Percentiles rank a stretch among this genome's conserved stretches.
phyloP scores from a whole-genome alignment of 345 rosid species.

The Kandelia obovata region DNA sequence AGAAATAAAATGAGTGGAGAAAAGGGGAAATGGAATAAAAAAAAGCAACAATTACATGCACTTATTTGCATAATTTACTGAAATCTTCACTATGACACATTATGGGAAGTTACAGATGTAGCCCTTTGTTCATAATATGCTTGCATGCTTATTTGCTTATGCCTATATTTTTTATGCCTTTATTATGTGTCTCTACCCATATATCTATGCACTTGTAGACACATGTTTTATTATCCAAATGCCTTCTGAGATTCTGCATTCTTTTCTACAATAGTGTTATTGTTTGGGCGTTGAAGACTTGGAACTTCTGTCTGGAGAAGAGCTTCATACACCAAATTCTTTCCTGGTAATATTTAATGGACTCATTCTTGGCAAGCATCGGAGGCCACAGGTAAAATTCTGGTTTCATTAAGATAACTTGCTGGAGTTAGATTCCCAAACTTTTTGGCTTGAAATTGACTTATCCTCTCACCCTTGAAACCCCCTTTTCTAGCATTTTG shows the following conservation, averaged over 20 bases:
- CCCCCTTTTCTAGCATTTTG: conserved; percentile 54
- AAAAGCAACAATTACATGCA: neutral
- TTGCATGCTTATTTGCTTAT: no score
- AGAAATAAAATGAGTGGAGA: neutral
- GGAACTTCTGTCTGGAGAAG: conserved; percentile 78
- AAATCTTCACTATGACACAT: no score
- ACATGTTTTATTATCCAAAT: neutral
- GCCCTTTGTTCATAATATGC: no score
- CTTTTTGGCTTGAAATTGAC: neutral
- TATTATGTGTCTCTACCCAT: no score
- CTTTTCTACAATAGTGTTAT: conserved; percentile 58
- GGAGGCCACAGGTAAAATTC: conserved; percentile 73
- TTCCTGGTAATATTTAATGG: conserved; percentile 81
- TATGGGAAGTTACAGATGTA: no score
- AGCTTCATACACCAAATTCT: conserved; percentile 81
- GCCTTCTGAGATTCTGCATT: neutral
- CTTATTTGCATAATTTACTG: neutral
- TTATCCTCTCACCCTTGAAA: conserved; percentile 10
- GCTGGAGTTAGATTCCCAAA: neutral
- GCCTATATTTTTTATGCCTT: no score
- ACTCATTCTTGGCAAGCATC: conserved; percentile 88
- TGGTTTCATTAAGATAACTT: neutral
- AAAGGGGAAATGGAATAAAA: neutral
- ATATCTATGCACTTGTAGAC: no score
- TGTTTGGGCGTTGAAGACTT: conserved; percentile 80